Base-by-base conservation (phyloP, 805 yeast species). In the Zygosaccharomyces pseudorouxii region DNA sequence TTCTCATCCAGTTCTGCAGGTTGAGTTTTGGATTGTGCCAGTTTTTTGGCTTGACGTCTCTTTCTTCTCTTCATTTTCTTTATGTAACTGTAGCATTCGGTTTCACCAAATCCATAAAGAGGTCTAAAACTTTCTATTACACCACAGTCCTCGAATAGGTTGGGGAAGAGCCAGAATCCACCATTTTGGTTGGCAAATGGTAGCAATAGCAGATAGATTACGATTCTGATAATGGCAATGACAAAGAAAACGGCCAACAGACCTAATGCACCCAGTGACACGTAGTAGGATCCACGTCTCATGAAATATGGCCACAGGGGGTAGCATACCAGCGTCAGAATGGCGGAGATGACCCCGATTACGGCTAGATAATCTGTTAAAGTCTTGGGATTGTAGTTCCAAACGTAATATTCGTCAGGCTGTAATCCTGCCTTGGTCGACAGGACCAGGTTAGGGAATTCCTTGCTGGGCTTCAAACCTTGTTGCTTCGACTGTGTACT, bases 131-230 rank as follows among this genome's bases (percentile, higher is more conserved):
- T 86, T 50, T 92, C 98, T 51, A 92, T 63, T 54, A 93, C 85
- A 20, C 97, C 96, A 59, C 95, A 90, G 63, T 93, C 99, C 53
- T 84, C 99, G 69, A 90, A 93, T 63, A 93, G 74, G 64, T 92
- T 92, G 48, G 99, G 99, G 76, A 89, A 92, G 41, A 93, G 65
- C 99, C 99, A 93, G 64, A 93, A 76, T n/a, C 95, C 96, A 38
- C 81, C 80, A 6, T 81, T 78, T 48, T 77, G 70, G 19, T 46
- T 50, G 20, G 54, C 50, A 9, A 64, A 38, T 6, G 60, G 54
- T 31, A 63, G 46, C 4, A 69, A 63, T 1, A 78, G 68, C 42
- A 83, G 70, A 55, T 78, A 76, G 22, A 93, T 63, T 36, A 90
- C 73, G 63, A 90, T 72, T 62, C 99, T 78, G 29, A 92, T 70